Evolutionary conservation across 2,329 filamentous ascomycete species (phyloP), one percentile per base, ranked within the genome.

Genomic region (Sclerotinia spermophila): DNA sequence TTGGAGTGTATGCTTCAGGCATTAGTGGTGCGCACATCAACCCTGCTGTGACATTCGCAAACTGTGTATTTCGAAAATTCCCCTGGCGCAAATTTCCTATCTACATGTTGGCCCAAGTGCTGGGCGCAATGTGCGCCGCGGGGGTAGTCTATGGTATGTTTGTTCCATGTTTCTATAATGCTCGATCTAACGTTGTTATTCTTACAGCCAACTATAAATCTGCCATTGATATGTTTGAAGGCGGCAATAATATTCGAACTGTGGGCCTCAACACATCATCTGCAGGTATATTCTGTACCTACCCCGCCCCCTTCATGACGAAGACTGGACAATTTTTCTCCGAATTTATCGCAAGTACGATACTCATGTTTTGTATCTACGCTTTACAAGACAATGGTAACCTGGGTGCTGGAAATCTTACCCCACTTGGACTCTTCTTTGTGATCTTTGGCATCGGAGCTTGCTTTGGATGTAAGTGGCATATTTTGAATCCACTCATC

Each of bases 341-440:
- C 19, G 91, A 93, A 75, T 90, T 92, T 74, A 83, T 93, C 65
- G 88, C 89, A 17, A 89, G 86, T 67, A 82, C 88, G 0, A 84
- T 93, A 44, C 81, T 93, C 27, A 90, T 92, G 86, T 92, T 93
- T 76, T 83, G 88, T 73, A 91, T 93, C 66, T 92, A 90, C 76
- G 88, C 89, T 0, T 81, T 93, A 53, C 89, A 90, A 71, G 89
- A 90, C 73, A 81, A 83, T 62, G 82, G 85, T 21, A 88, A 87
- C 5, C 68, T 76, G 3, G 75, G 75, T 8, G 87, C 88, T 1
- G 87, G 86, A 0, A 83, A 84, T 0, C 75, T 88, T 35, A 83
- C 86, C 62, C 89, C 90, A 0, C 80, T 93, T 2, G 86, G 82
- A 13, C 80, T 92, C 5, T 92, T 92, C 82, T 92, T 92, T 79